Conservation (phyloP, 495 filamentous ascomycete species). For the Lichina pygmaea region DNA sequence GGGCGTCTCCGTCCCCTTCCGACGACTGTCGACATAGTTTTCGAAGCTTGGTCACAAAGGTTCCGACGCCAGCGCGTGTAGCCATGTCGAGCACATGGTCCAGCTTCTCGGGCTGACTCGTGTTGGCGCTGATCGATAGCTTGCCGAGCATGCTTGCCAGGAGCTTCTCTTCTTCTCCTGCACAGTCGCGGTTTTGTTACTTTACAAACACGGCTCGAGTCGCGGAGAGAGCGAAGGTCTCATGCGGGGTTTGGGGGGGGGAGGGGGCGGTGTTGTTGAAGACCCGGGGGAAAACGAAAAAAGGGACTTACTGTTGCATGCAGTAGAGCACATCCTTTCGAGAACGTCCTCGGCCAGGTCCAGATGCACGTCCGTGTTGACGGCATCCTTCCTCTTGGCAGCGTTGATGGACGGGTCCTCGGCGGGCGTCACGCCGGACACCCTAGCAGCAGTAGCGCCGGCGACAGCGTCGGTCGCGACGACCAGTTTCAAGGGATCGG, state of each 20-base stretch:
- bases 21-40: too few species aligned
- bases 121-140: slow-evolving; percentile 27
- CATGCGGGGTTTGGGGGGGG: slow-evolving; percentile 7
- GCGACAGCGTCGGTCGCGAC: slow-evolving; percentile 29
- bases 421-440: background rate
- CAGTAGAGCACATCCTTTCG: slow-evolving; percentile 23
- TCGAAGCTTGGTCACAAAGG: too few species aligned
- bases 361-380: slow-evolving; percentile 40
- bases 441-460: slow-evolving; percentile 8
- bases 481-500: slow-evolving; percentile 70
- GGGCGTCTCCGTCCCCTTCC: too few species aligned
- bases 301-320: slow-evolving; percentile 24
- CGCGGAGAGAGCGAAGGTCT: slow-evolving; percentile 14
- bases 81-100: too few species aligned
- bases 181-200: slow-evolving; percentile 13
- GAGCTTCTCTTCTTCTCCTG: slow-evolving; percentile 65
- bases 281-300: too few species aligned
- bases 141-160: slow-evolving; percentile 57
- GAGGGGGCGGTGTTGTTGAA: background rate
- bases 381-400: slow-evolving; percentile 12
- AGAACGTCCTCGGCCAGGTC: slow-evolving; percentile 35
- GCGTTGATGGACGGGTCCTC: slow-evolving; percentile 7
- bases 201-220: slow-evolving; percentile 10
- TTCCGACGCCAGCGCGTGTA: too few species aligned
- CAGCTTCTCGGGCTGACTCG: too few species aligned